Evolutionary conservation across 1,139 yeast genomes (phyloP).

Genomic region (Magnusiomyces magnusii): DNA sequence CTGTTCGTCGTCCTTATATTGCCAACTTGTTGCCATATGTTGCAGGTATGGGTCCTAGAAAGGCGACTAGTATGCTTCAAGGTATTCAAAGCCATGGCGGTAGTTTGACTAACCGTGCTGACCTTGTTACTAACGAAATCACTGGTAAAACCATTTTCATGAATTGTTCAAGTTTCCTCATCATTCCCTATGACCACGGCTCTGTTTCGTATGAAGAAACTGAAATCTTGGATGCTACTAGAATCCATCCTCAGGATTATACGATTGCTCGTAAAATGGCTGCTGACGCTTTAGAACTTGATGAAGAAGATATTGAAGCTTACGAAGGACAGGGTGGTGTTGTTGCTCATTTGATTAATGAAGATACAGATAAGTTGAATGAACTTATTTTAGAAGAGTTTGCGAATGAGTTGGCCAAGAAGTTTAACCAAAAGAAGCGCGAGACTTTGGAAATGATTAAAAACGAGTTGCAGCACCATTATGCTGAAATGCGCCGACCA

Average conservation of each 20-base stretch:
- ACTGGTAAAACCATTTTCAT: conserved; percentile 75
- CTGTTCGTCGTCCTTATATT: conserved; percentile 64
- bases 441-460: conserved; percentile 82
- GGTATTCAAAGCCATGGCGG: conserved; percentile 72
- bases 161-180: conserved; percentile 86
- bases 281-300: conserved; percentile 92
- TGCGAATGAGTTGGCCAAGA: conserved; percentile 81
- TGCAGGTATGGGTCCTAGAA: conserved; percentile 93
- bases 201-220: conserved; percentile 49
- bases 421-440: conserved; percentile 69
- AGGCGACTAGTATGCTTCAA: conserved; percentile 79
- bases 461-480: conserved; percentile 80
- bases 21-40: conserved; percentile 69
- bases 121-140: conserved; percentile 72
- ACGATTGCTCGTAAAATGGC: conserved; percentile 96
- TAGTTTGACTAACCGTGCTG: conserved; percentile 59
- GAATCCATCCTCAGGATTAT: conserved; percentile 97
- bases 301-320: conserved; percentile 86
- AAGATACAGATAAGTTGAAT: conserved; percentile 78
- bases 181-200: conserved; percentile 57
- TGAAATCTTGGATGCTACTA: conserved; percentile 84
- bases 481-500: conserved; percentile 72
- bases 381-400: conserved; percentile 85
- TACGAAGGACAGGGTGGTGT: conserved; percentile 75
- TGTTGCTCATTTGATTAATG: conserved; percentile 69